Conservation (phyloP, 805 yeast genomes). For the Scheffersomyces coipomensis region DNA sequence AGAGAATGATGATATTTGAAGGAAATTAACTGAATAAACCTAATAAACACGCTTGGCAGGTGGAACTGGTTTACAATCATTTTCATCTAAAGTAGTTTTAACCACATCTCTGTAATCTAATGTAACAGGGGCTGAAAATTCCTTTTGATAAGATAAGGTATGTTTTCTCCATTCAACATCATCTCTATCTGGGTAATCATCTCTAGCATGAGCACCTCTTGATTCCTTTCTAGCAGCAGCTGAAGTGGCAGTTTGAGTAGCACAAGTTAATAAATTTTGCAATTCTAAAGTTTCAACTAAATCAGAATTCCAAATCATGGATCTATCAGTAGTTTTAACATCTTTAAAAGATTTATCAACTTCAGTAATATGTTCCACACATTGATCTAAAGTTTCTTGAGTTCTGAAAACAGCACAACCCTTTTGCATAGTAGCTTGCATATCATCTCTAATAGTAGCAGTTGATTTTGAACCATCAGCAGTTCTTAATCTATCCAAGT, state of each 20-base stretch:
- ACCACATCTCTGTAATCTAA: slow-evolving; percentile 87
- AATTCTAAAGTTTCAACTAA: slow-evolving; percentile 93
- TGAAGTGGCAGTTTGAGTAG: slow-evolving; percentile 89
- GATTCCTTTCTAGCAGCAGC: slow-evolving; percentile 97
- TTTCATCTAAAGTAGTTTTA: slow-evolving; percentile 79
- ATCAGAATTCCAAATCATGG: slow-evolving; percentile 99
- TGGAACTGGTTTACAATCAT: slow-evolving; percentile 93
- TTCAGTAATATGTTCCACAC: slow-evolving; percentile 74
- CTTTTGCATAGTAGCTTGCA: slow-evolving; percentile 96
- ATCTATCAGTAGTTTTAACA: slow-evolving; percentile 88
- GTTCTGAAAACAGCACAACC: slow-evolving; percentile 97
- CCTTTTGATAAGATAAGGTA: slow-evolving; percentile 85
- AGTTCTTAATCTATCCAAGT: slow-evolving; percentile 83
- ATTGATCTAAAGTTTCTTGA: slow-evolving; percentile 86
- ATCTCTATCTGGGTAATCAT: slow-evolving; percentile 94
- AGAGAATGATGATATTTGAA: too few species aligned
- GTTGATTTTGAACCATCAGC: slow-evolving; percentile 82
- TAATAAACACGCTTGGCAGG: slow-evolving; percentile 96
- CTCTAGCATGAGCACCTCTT: slow-evolving; percentile 99
- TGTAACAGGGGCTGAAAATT: slow-evolving; percentile 65
- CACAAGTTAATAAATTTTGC: slow-evolving; percentile 95
- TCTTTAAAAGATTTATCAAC: slow-evolving; percentile 75
- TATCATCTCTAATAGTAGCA: slow-evolving; percentile 82
- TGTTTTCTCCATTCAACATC: slow-evolving; percentile 98
- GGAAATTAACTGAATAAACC: too few species aligned